Conservation (phyloP, 2,329 filamentous ascomycete species). For the Aspergillus neoniger region DNA sequence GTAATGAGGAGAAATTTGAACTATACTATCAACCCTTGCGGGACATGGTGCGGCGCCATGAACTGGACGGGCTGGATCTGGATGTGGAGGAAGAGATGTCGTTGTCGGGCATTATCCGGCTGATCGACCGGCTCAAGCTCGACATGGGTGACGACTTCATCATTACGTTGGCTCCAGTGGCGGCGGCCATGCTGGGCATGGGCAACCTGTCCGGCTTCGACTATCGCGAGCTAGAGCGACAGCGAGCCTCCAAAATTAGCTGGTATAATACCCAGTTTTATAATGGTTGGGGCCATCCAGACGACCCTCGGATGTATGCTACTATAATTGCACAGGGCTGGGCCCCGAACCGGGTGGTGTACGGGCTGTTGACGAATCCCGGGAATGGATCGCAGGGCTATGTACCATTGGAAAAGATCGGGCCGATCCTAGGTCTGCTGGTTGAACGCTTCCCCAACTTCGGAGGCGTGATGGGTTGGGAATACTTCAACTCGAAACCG, state of each 20-base stretch:
- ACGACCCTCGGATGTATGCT: slow-evolving; percentile 49
- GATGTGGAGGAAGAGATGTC: slow-evolving; percentile 79
- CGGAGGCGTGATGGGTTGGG: slow-evolving; percentile 92
- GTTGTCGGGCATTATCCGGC: slow-evolving; percentile 63
- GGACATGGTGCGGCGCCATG: slow-evolving; percentile 62
- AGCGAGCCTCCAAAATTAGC: slow-evolving; percentile 65
- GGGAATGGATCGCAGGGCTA: slow-evolving; percentile 67
- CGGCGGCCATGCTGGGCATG: slow-evolving; percentile 67
- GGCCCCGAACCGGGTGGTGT: slow-evolving; percentile 70
- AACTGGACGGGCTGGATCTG: slow-evolving; percentile 71
- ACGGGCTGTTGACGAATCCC: slow-evolving; percentile 79
- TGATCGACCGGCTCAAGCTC: slow-evolving; percentile 66
- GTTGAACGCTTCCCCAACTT: slow-evolving; percentile 66
- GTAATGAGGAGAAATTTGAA: slow-evolving; percentile 65
- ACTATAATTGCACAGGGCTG: slow-evolving; percentile 61
- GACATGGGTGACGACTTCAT: slow-evolving; percentile 61
- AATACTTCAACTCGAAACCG: slow-evolving; percentile 83
- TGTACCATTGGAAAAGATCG: slow-evolving; percentile 61
- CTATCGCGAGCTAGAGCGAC: slow-evolving; percentile 72
- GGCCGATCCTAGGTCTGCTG: slow-evolving; percentile 59
- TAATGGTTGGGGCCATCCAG: slow-evolving; percentile 78
- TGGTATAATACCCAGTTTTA: slow-evolving; percentile 97
- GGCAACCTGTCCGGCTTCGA: slow-evolving; percentile 75
- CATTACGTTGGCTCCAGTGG: slow-evolving; percentile 80
- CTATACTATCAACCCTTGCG: slow-evolving; percentile 70